Evolutionary conservation across 2,329 filamentous ascomycete species (phyloP).

Genomic region (Verticillium klebahnii): DNA sequence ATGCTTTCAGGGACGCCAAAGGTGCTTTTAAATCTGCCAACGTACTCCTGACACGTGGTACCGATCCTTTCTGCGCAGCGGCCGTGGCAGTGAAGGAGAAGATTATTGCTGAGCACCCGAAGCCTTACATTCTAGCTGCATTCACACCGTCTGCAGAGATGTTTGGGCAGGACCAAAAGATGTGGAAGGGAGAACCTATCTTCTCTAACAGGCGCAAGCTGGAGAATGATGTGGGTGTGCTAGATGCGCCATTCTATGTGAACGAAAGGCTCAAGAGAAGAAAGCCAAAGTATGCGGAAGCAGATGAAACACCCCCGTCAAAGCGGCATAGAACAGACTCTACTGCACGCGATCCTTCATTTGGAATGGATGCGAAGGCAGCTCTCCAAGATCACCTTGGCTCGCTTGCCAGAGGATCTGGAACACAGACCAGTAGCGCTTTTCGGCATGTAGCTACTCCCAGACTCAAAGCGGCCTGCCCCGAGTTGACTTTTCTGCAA

Average conservation of each 20-base stretch:
- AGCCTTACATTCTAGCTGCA: conserved; percentile 33
- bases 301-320: neutral
- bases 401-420: neutral
- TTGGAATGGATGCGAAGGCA: neutral
- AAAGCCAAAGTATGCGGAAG: neutral
- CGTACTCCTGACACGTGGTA: conserved; percentile 35
- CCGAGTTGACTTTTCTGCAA: conserved; percentile 26
- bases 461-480: neutral
- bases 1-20: conserved; percentile 35
- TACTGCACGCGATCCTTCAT: neutral
- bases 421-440: neutral
- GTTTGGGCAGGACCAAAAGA: conserved; percentile 5
- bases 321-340: neutral
- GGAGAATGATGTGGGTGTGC: conserved; percentile 39
- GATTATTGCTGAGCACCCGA: conserved; percentile 38
- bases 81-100: conserved; percentile 38
- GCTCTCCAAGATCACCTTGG: neutral
- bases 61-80: conserved; percentile 36
- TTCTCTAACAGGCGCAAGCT: conserved; percentile 20
- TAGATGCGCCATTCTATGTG: conserved; percentile 46
- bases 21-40: conserved; percentile 40
- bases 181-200: conserved; percentile 8
- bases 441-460: neutral
- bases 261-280: conserved; percentile 15
- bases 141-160: conserved; percentile 19